phyloP scores from a whole-genome alignment of 495 filamentous ascomycete species.

The Parachaetomium inaequale region DNA sequence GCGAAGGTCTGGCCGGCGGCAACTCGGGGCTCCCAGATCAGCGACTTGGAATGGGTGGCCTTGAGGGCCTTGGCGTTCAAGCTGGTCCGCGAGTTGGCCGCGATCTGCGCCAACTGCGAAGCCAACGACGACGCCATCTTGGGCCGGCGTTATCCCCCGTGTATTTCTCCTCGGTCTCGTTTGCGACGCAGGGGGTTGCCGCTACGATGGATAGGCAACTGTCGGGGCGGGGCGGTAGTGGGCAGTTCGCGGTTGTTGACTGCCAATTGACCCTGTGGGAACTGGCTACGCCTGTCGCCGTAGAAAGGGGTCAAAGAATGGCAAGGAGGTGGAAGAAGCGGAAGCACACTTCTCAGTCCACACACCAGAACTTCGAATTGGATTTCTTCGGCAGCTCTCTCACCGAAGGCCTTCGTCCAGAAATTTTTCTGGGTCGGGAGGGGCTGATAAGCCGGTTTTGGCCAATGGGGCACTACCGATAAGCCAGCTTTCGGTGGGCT shows the following conservation, averaged over 20 bases:
- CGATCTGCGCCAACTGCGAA: conserved; percentile 75
- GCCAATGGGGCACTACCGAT: conserved; percentile 19
- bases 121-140: conserved; percentile 73
- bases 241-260: background rate
- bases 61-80: conserved; percentile 89
- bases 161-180: background rate
- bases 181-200: background rate
- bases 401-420: conserved; percentile 5
- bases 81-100: conserved; percentile 68
- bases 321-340: background rate
- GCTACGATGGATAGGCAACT: background rate
- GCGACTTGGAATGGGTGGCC: conserved; percentile 79
- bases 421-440: conserved; percentile 25
- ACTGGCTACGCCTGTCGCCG: background rate
- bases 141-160: background rate
- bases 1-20: conserved; percentile 85
- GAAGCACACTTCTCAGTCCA: background rate
- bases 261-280: background rate
- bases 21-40: conserved; percentile 80
- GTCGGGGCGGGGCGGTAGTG: background rate
- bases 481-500: conserved; percentile 20
- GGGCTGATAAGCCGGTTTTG: conserved; percentile 21
- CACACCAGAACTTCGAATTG: background rate
- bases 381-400: conserved; percentile 4
- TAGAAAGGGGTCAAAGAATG: background rate